phyloP scores from a whole-genome alignment of 2,329 filamentous ascomycete genomes.

The Gyromitra esculenta region DNA sequence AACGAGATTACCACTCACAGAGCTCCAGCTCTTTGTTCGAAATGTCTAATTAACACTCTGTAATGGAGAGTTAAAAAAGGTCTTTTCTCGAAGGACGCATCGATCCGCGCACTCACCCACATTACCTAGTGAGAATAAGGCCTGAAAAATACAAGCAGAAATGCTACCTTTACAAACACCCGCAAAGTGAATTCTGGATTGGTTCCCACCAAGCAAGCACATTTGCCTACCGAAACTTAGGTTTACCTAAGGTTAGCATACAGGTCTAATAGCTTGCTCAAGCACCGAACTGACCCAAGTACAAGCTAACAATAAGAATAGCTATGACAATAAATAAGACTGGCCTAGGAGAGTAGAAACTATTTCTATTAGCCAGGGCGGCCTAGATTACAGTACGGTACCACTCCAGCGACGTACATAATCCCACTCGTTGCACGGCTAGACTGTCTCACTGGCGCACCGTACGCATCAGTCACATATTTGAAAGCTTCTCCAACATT shows the following conservation, averaged over 20 bases:
- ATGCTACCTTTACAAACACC: not conserved
- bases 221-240: not conserved
- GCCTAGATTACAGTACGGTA: too few relatives aligned
- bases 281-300: not conserved
- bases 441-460: too few relatives aligned
- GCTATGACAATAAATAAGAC: too few relatives aligned
- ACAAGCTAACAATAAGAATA: too few relatives aligned
- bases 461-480: too few relatives aligned
- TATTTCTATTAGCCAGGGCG: too few relatives aligned
- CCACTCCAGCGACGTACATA: too few relatives aligned
- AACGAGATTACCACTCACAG: not conserved
- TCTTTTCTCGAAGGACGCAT: not conserved
- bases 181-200: not conserved
- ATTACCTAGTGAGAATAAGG: not conserved
- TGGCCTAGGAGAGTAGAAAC: too few relatives aligned
- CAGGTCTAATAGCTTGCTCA: not conserved
- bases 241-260: not conserved
- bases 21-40: slow-evolving; percentile 1
- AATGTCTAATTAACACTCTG: not conserved
- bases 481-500: too few relatives aligned
- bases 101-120: not conserved
- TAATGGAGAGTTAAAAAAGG: not conserved
- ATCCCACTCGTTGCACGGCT: too few relatives aligned
- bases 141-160: slow-evolving; percentile 2
- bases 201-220: not conserved